Evolutionary conservation across 257 asterid genomes (phyloP).

Genomic region (Solanum chiquidenum): DNA sequence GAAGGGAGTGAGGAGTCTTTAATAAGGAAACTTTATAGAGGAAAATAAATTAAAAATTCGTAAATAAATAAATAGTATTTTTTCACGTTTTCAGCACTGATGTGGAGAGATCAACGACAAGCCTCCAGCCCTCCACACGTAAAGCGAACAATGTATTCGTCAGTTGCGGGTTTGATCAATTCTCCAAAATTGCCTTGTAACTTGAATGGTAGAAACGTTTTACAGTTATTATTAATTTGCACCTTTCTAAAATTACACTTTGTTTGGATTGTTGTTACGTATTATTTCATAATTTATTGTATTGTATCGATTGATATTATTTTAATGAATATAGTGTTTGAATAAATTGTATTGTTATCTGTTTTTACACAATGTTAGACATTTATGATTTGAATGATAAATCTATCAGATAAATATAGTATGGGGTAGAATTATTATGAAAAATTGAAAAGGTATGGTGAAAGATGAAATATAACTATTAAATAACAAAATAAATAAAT

Average conservation of each 20-base stretch:
- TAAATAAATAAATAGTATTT: neutral
- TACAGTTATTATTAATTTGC: neutral
- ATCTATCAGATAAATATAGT: too few relatives aligned
- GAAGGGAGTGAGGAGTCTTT: neutral
- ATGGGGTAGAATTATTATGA: rapidly evolving
- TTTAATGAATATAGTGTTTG: too few relatives aligned
- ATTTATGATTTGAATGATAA: too few relatives aligned
- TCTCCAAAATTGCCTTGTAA: neutral
- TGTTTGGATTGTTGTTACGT: too few relatives aligned
- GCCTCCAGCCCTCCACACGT: neutral
- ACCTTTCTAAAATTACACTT: too few relatives aligned
- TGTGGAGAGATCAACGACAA: neutral
- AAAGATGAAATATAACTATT: too few relatives aligned
- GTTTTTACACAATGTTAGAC: too few relatives aligned
- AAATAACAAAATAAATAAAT: too few relatives aligned
- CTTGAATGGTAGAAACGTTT: neutral
- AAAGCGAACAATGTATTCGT: neutral
- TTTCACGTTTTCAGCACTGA: constrained; percentile 1
- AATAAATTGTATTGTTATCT: too few relatives aligned
- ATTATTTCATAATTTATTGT: too few relatives aligned
- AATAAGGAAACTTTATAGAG: neutral
- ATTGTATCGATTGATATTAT: too few relatives aligned
- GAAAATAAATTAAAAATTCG: neutral
- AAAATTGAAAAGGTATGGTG: too few relatives aligned
- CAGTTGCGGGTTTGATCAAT: neutral